A percentile compares a stretch with the other conserved stretches of the same genome.
Conservation (phyloP, 2,329 filamentous ascomycete genomes). For the Dryadomyces sulphureus region DNA sequence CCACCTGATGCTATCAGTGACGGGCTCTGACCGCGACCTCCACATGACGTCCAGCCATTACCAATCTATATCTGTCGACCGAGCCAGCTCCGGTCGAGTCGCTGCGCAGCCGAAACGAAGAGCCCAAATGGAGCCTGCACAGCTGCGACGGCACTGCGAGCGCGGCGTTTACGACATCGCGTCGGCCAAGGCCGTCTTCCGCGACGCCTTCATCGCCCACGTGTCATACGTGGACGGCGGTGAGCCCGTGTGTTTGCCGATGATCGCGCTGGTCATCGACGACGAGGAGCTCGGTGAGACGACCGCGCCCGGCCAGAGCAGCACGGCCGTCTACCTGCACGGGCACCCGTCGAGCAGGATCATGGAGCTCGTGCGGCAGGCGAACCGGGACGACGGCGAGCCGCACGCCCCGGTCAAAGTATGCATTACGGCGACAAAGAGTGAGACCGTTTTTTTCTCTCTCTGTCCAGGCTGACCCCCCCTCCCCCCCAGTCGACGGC, state of each 20-base stretch:
- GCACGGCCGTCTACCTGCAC: conserved; percentile 8
- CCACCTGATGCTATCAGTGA: not conserved
- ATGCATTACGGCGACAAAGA: conserved; percentile 10
- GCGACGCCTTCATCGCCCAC: conserved; percentile 9
- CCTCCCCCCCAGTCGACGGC: conserved; percentile 5
- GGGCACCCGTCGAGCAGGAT: conserved; percentile 9
- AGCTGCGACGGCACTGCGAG: conserved; percentile 8
- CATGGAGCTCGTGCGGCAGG: conserved; percentile 9
- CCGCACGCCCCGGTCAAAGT: conserved; percentile 5
- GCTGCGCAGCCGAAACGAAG: too few relatives aligned
- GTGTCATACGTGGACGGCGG: conserved; percentile 9
- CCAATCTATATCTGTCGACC: not conserved
- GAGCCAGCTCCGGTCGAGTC: too few relatives aligned
- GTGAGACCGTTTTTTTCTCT: not conserved
- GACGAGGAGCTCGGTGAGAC: not conserved
- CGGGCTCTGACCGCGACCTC: not conserved
- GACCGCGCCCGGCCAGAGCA: not conserved
- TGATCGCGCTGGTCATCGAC: conserved; percentile 8
- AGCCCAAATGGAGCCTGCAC: conserved; percentile 5
- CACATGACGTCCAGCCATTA: not conserved
- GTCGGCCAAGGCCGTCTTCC: conserved; percentile 7
- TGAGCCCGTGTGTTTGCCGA: conserved; percentile 10
- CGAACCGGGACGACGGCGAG: conserved; percentile 2
- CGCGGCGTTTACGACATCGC: conserved; percentile 8
- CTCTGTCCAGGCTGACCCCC: not conserved